These are phyloP conservation scores for Micractinium conductrix DNA, from an alignment of 139 green algal species.

Conservation along the genomic window DNA sequence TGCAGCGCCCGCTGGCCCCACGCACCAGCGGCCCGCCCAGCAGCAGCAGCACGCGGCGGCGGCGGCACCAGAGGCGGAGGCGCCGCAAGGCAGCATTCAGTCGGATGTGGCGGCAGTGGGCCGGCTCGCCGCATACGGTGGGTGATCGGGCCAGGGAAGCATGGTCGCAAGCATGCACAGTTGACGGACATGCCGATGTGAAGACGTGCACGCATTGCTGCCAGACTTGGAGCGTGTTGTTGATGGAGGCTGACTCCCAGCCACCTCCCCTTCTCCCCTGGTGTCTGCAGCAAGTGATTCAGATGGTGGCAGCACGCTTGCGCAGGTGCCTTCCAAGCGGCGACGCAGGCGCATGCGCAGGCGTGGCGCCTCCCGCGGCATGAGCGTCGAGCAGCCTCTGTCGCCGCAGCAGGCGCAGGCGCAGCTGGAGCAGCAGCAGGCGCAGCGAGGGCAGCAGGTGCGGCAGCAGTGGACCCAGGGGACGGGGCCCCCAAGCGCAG, in stretches of 20 bases:
- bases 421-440: not conserved
- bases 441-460: too few relatives aligned
- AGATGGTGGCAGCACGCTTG: conserved; percentile 17
- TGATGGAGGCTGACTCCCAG: too few relatives aligned
- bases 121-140: too few relatives aligned
- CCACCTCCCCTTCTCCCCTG: too few relatives aligned
- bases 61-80: not conserved
- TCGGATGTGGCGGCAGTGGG: conserved; percentile 23
- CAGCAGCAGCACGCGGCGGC: not conserved
- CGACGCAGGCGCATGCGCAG: not conserved
- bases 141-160: too few relatives aligned
- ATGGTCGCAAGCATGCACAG: too few relatives aligned
- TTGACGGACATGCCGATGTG: too few relatives aligned
- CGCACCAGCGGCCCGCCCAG: not conserved
- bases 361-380: not conserved
- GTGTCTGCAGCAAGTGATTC: conserved; percentile 19
- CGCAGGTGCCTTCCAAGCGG: not conserved
- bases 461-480: too few relatives aligned
- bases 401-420: not conserved
- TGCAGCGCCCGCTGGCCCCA: too few relatives aligned
- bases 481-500: not conserved
- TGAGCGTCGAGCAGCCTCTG: conserved; percentile 5
- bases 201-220: too few relatives aligned
- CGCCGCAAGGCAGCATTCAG: conserved; percentile 27
- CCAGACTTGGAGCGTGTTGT: too few relatives aligned